These are phyloP conservation scores for Millerago galiae DNA, from an alignment of 805 yeast species.

Conservation along the genomic window DNA sequence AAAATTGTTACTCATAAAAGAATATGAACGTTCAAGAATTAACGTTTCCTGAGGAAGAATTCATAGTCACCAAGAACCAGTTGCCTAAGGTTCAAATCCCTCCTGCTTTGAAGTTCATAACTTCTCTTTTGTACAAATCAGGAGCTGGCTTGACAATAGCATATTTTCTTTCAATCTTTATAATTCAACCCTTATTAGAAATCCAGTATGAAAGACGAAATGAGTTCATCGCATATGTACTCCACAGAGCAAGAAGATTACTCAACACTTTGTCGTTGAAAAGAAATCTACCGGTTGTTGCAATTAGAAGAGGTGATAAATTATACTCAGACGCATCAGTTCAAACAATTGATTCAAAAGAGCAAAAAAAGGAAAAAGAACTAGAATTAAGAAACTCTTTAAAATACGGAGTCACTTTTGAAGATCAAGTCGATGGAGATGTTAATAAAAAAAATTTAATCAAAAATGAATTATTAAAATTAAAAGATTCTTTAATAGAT, in stretches of 20 bases:
- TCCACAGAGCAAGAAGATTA: conserved; percentile 24
- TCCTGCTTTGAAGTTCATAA: conserved; percentile 20
- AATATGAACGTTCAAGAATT: conserved; percentile 8
- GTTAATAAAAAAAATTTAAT: conserved; percentile 7
- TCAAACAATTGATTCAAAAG: conserved; percentile 16
- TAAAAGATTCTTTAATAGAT: conserved; percentile 26
- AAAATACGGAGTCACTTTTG: conserved; percentile 11
- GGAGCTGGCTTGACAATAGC: conserved; percentile 27
- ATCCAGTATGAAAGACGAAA: conserved; percentile 34
- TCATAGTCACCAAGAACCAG: conserved; percentile 1
- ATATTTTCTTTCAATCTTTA: conserved; percentile 27
- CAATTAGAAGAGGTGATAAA: conserved; percentile 34
- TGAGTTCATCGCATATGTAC: conserved; percentile 26
- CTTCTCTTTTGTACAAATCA: conserved; percentile 28
- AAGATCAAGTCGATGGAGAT: conserved; percentile 7
- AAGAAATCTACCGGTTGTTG: conserved; percentile 34
- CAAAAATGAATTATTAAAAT: conserved; percentile 23
- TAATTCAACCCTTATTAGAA: conserved; percentile 35
- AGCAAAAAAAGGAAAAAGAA: neutral
- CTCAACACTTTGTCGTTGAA: conserved; percentile 24
- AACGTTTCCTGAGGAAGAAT: conserved; percentile 18
- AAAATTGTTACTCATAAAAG: neutral
- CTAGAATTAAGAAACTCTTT: conserved; percentile 2
- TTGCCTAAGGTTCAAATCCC: conserved; percentile 11
- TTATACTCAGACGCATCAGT: conserved; percentile 31